Conservation (phyloP, 169 alveolate genomes). For the Hepatocystis sp. region DNA sequence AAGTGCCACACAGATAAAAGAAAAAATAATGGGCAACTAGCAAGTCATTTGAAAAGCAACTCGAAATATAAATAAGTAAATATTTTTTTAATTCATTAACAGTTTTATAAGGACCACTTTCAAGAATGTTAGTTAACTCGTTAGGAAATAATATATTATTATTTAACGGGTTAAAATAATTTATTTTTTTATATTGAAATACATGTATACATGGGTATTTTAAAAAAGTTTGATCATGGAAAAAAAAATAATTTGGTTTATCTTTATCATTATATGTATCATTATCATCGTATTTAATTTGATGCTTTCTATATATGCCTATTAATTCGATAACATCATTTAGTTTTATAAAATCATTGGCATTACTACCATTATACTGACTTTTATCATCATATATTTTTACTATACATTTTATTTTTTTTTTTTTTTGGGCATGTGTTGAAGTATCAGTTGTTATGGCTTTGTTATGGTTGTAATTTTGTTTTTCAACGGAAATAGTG, state of each 20-base stretch:
- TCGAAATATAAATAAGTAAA: conserved; percentile 34
- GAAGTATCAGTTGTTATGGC: no score
- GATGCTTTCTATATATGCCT: conserved; percentile 69
- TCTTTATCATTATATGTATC: no score
- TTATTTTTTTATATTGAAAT: conserved; percentile 55
- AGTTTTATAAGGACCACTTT: conserved; percentile 42
- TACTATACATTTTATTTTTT: conserved; percentile 35
- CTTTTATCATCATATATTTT: conserved; percentile 72
- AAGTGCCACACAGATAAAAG: conserved; percentile 68
- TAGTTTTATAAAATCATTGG: conserved; percentile 36
- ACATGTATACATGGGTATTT: conserved; percentile 66
- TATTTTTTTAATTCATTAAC: conserved; percentile 30
- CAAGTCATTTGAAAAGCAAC: conserved; percentile 32
- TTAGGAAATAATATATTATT: conserved; percentile 48
- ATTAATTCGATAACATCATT: conserved; percentile 68
- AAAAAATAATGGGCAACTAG: conserved; percentile 56
- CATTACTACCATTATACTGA: conserved; percentile 66
- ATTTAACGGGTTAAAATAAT: conserved; percentile 51
- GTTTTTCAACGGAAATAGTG: no score
- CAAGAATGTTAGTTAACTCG: conserved; percentile 37
- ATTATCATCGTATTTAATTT: conserved; percentile 55
- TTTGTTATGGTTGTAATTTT: not conserved
- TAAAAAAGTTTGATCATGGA: conserved; percentile 63
- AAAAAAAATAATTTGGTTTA: conserved; percentile 58
- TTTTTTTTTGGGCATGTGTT: not conserved